Evolutionary conservation across 116 monocot species (phyloP), one percentile per base, ranked within the genome.

Genomic region (Phalaenopsis hybrid): DNA sequence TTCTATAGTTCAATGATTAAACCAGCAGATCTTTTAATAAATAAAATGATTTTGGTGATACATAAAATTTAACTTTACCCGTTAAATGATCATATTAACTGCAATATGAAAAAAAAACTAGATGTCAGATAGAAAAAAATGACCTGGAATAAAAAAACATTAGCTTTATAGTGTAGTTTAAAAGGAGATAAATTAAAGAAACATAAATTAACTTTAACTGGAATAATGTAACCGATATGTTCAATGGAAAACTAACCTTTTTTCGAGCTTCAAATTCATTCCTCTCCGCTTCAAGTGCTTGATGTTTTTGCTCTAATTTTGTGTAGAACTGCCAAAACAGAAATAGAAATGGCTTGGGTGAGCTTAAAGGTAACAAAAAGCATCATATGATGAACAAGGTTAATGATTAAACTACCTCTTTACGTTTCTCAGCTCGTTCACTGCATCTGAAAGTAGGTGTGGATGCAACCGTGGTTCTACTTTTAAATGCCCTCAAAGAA

Each of bases 261-360:
- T 63, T 77, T 50, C 87, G 83, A 57, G 87, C 87, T 81, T 92
- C 89, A 86, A 49, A 83, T 81, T 92, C 82, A 18, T 15, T 82
- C 81, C 85, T 92, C 81, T 94, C 94, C 12, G 85, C 94, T 81
- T 96, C 96, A 82, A 96, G 75, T 74, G 92, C 96, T 81, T 88
- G 92, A 4, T 92, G 92, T 57, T 90, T 96, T 81, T 96, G 91
- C 86, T 94, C 97, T 84, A 97, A 89, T 81, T 91, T 94, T 55
- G 88, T 73, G 63, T 97, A 94, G 85, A 91, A 97, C 97, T 97
- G 82, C 52, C 74, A 79, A 67, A 44, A 81, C 79, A 72, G 11
- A 46, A 82, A 23, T 82, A 76, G 33, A 82, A 23, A 78, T 13
- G 23, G 5, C 11, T 76, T 51, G 81, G 46, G 63, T 8, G 9